phyloP scores from a whole-genome alignment of 345 rosid species.

The Euphorbia lathyris region DNA sequence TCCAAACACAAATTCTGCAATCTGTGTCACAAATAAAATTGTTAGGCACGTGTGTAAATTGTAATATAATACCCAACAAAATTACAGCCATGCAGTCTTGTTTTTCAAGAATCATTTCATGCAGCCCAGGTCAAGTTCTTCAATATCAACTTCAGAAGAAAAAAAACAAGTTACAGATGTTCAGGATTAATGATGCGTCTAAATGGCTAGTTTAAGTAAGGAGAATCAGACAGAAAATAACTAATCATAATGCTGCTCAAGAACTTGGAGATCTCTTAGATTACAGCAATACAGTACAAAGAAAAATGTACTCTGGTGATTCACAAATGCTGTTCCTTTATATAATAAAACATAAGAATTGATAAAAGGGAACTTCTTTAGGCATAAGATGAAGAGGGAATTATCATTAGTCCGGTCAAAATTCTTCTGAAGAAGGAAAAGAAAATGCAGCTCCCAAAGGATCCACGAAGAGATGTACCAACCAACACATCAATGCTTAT shows the following conservation, averaged over 20 bases:
- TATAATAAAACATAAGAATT: background rate
- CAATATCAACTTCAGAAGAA: background rate
- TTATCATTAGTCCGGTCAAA: background rate
- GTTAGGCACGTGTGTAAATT: conserved; percentile 13
- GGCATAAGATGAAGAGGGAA: background rate
- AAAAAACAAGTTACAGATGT: background rate
- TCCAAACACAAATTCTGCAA: conserved; percentile 99
- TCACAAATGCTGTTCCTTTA: background rate
- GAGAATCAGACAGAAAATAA: background rate
- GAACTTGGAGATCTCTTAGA: background rate
- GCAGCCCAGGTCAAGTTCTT: background rate
- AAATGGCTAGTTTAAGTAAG: too few relatives aligned
- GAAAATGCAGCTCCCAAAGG: background rate
- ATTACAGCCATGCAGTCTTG: background rate
- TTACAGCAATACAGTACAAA: background rate
- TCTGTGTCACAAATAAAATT: conserved; percentile 47
- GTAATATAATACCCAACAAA: conserved; percentile 1
- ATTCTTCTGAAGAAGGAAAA: background rate
- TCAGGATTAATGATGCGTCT: background rate
- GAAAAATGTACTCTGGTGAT: background rate
- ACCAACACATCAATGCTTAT: background rate
- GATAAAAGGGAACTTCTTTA: background rate
- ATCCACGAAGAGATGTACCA: background rate
- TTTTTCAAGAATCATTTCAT: background rate
- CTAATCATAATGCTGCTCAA: background rate